Percentiles rank a stretch among this genome's conserved stretches.
Evolutionary conservation across 2,329 filamentous ascomycete species (phyloP).

Genomic region (Scedosporium boydii): DNA sequence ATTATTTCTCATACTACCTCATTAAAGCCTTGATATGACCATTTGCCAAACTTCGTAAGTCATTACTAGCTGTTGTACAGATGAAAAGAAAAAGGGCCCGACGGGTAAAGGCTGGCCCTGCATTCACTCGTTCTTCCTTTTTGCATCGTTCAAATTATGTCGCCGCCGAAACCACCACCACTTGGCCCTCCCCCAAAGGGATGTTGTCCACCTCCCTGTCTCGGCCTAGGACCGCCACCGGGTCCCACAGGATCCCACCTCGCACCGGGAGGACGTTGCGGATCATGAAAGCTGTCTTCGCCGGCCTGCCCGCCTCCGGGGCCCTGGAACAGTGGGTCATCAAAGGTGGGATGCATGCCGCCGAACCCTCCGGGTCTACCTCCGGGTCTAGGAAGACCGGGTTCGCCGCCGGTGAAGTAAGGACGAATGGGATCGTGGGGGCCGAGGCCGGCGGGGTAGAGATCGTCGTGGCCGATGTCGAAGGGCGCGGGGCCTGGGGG

Average conservation of each 20-base stretch:
- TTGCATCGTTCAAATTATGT: slow-evolving; percentile 19
- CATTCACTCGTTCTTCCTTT: neutral
- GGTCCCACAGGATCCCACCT: slow-evolving; percentile 83
- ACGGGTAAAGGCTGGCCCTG: neutral
- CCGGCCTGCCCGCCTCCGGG: slow-evolving; percentile 22
- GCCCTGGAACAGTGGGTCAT: slow-evolving; percentile 49
- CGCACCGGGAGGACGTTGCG: slow-evolving; percentile 76
- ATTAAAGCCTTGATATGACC: too few species aligned
- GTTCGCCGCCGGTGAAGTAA: slow-evolving; percentile 53
- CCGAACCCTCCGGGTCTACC: slow-evolving; percentile 37
- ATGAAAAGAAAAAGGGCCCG: neutral
- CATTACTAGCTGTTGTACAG: too few species aligned
- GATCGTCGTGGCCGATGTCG: slow-evolving; percentile 73
- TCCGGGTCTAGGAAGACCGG: slow-evolving; percentile 33
- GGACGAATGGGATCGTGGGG: slow-evolving; percentile 73
- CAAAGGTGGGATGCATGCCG: slow-evolving; percentile 95
- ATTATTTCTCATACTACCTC: too few species aligned
- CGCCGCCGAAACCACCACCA: slow-evolving; percentile 19
- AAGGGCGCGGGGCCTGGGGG: slow-evolving; percentile 44
- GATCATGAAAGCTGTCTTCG: slow-evolving; percentile 38
- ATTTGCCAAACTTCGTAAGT: neutral
- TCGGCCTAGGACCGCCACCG: slow-evolving; percentile 40
- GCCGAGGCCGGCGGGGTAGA: slow-evolving; percentile 79
- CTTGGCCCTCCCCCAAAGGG: slow-evolving; percentile 21
- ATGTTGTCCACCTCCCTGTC: slow-evolving; percentile 29